Percentiles rank a stretch among this genome's conserved stretches.
These are phyloP conservation scores for Globisporangium carolinianum DNA, from an alignment of 352 stramenopile genomes.

Conservation along the genomic window DNA sequence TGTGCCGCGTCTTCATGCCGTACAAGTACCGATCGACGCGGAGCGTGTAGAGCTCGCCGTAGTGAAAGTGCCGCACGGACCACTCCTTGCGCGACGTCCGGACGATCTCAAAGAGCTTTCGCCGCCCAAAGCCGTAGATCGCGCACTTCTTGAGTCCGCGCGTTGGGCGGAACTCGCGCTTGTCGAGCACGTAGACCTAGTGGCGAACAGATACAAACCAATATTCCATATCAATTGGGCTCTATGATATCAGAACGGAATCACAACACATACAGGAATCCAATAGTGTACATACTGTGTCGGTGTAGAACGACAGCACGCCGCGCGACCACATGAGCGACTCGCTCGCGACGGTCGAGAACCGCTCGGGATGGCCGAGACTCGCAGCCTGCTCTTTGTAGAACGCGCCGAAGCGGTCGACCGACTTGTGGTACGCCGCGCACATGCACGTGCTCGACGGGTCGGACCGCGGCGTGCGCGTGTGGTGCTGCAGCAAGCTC, in stretches of 20 bases:
- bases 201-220: neutral
- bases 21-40: slow-evolving; percentile 60
- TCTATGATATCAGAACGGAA: neutral
- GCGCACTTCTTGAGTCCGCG: slow-evolving; percentile 61
- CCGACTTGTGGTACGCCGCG: slow-evolving; percentile 56
- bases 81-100: slow-evolving; percentile 69
- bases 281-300: slow-evolving; percentile 33
- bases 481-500: slow-evolving; percentile 45
- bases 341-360: slow-evolving; percentile 68
- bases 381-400: slow-evolving; percentile 43
- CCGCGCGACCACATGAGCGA: slow-evolving; percentile 64
- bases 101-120: slow-evolving; percentile 73
- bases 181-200: slow-evolving; percentile 72
- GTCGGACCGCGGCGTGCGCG: slow-evolving; percentile 19
- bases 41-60: slow-evolving; percentile 59
- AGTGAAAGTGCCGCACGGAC: slow-evolving; percentile 49
- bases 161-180: slow-evolving; percentile 60
- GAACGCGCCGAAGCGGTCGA: slow-evolving; percentile 64
- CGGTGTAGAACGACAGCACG: slow-evolving; percentile 75
- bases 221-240: neutral
- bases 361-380: slow-evolving; percentile 23
- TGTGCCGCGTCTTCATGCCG: slow-evolving; percentile 60
- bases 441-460: slow-evolving; percentile 49
- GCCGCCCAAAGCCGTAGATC: slow-evolving; percentile 70
- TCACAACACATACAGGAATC: neutral